phyloP scores from a whole-genome alignment of 345 rosid species.

The Mangifera indica region DNA sequence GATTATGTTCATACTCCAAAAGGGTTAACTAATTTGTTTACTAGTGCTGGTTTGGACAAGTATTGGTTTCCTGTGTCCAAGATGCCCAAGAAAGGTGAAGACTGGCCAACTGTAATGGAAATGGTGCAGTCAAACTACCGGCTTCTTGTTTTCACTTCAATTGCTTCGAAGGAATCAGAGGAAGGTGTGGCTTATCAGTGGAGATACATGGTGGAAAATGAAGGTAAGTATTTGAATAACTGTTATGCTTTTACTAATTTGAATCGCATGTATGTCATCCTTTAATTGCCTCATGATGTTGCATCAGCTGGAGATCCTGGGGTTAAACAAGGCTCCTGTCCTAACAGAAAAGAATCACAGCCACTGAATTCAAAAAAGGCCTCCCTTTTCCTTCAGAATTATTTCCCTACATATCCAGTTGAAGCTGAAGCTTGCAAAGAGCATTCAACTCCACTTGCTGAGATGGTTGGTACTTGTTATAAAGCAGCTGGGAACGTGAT shows the following conservation, averaged over 20 bases:
- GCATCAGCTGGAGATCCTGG: slow-evolving; percentile 96
- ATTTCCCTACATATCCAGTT: slow-evolving; percentile 83
- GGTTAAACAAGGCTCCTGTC: slow-evolving; percentile 78
- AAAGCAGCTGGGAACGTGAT: slow-evolving; percentile 74
- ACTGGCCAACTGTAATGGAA: slow-evolving; percentile 92
- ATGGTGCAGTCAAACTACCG: slow-evolving; percentile 83
- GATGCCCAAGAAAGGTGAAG: slow-evolving; percentile 93
- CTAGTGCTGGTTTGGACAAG: slow-evolving; percentile 77
- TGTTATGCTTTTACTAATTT: not conserved
- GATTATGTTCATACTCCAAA: slow-evolving; percentile 91
- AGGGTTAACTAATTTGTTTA: slow-evolving; percentile 68
- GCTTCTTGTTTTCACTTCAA: slow-evolving; percentile 88
- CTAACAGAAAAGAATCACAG: slow-evolving; percentile 79
- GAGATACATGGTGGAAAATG: slow-evolving; percentile 90
- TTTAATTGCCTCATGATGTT: slow-evolving; percentile 18
- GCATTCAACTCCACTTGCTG: slow-evolving; percentile 75
- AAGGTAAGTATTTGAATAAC: slow-evolving; percentile 43
- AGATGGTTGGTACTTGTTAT: slow-evolving; percentile 86
- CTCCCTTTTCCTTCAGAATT: slow-evolving; percentile 83
- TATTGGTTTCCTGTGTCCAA: slow-evolving; percentile 83
- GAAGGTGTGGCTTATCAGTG: slow-evolving; percentile 98
- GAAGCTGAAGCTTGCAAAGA: slow-evolving; percentile 89
- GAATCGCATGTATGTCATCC: not conserved
- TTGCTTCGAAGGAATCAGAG: slow-evolving; percentile 88
- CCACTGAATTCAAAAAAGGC: slow-evolving; percentile 65